A percentile compares a stretch with the other conserved stretches of the same genome.
Conservation (phyloP, 306 rosid species). For the Quercus suber region DNA sequence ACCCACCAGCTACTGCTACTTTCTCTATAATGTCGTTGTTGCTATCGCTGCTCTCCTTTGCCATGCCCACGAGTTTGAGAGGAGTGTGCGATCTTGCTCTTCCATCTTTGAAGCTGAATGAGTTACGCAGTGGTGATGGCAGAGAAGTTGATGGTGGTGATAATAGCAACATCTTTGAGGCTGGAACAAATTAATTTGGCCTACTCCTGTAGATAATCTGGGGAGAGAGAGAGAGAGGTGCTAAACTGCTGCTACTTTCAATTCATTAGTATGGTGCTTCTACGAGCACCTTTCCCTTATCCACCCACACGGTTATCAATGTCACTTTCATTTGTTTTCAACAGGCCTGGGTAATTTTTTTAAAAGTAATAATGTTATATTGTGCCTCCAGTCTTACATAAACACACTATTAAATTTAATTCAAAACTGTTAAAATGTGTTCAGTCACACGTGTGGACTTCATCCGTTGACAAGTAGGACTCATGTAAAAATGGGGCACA, state of each 20-base stretch:
- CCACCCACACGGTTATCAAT: too few species aligned
- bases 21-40: slow-evolving; percentile 41
- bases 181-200: neutral
- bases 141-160: slow-evolving; percentile 22
- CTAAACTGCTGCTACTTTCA: neutral
- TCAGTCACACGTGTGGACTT: too few species aligned
- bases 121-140: slow-evolving; percentile 6
- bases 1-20: slow-evolving; percentile 67
- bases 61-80: slow-evolving; percentile 51
- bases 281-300: too few species aligned
- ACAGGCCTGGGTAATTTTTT: rapidly evolving
- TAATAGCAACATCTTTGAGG: slow-evolving; percentile 44
- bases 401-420: too few species aligned
- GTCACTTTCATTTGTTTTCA: too few species aligned
- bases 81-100: slow-evolving; percentile 13
- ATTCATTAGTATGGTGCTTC: neutral
- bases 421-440: too few species aligned
- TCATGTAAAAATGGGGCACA: too few species aligned
- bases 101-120: neutral
- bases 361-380: too few species aligned
- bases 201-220: neutral
- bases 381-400: too few species aligned
- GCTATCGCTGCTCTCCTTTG: slow-evolving; percentile 54
- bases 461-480: too few species aligned
- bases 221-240: neutral